These are phyloP conservation scores for Sclerotinia glacialis DNA, from an alignment of 2,329 filamentous ascomycete genomes.

Conservation along the genomic window DNA sequence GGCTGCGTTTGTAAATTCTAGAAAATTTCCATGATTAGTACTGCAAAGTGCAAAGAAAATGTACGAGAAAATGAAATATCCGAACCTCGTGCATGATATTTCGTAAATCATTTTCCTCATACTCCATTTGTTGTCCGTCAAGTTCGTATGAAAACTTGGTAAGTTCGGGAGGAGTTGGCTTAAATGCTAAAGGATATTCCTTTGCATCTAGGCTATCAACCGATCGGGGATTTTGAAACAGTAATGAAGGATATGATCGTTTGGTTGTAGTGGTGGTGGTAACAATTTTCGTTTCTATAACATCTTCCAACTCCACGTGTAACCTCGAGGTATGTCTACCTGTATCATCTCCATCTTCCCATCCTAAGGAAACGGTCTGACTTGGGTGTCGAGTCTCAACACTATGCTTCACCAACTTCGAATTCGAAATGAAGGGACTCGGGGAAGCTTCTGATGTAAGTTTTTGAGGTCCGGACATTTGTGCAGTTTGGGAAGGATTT, in stretches of 20 bases:
- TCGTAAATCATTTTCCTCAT: slow-evolving; percentile 22
- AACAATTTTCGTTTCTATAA: slow-evolving; percentile 68
- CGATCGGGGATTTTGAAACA: slow-evolving; percentile 60
- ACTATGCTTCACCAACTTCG: slow-evolving; percentile 27
- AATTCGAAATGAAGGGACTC: slow-evolving; percentile 33
- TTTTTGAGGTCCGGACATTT: slow-evolving; percentile 24
- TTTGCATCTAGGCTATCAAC: slow-evolving; percentile 76
- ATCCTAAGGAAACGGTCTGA: slow-evolving; percentile 35
- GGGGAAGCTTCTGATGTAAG: slow-evolving; percentile 32
- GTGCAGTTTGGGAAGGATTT: slow-evolving; percentile 25
- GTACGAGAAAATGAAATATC: neutral
- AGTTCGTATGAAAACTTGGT: slow-evolving; percentile 74
- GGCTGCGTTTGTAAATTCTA: slow-evolving; percentile 2
- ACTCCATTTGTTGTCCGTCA: slow-evolving; percentile 47
- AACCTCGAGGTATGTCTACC: slow-evolving; percentile 34
- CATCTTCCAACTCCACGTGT: slow-evolving; percentile 58
- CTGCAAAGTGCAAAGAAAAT: neutral
- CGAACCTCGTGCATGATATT: slow-evolving; percentile 22
- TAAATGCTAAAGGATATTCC: slow-evolving; percentile 81
- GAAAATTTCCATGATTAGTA: slow-evolving; percentile 1
- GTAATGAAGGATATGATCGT: slow-evolving; percentile 77
- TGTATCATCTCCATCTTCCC: slow-evolving; percentile 34
- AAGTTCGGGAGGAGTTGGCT: slow-evolving; percentile 77
- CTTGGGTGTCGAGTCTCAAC: slow-evolving; percentile 30
- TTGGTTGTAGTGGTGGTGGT: slow-evolving; percentile 92